Conservation (phyloP, 208 protist genomes). For the Polymyxa betae region DNA sequence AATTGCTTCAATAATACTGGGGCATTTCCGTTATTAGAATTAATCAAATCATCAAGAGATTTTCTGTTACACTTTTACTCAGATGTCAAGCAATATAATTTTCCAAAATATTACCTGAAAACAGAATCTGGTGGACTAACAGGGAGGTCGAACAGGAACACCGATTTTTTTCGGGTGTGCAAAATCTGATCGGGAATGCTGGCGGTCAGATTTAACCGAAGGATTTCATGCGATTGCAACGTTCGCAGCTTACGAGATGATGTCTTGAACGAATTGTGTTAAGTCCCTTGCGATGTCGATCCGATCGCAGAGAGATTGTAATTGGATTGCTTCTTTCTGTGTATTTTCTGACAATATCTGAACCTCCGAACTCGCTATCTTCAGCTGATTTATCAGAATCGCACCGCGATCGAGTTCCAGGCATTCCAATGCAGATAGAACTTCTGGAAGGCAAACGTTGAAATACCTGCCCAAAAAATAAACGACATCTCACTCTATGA, state of each 20-base stretch:
- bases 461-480: conserved; percentile 11
- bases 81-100: not conserved
- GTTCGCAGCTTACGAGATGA: not conserved
- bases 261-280: not conserved
- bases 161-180: not conserved
- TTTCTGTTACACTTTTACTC: not conserved
- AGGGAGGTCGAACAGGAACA: not conserved
- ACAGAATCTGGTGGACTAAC: not conserved
- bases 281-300: conserved; percentile 34
- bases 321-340: not conserved
- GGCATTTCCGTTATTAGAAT: not conserved
- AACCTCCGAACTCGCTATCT: not conserved
- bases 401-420: conserved; percentile 32
- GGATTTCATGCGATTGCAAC: not conserved
- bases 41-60: not conserved
- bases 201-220: not conserved
- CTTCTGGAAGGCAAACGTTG: conserved; percentile 15
- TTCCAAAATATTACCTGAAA: not conserved
- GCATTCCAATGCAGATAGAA: conserved; percentile 12
- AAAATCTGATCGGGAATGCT: no score
- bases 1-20: not conserved
- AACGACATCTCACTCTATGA: not conserved
- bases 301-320: not conserved
- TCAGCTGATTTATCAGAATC: conserved; percentile 31
- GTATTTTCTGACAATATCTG: not conserved